These are phyloP conservation scores for Paraconiothyrium brasiliense DNA, from an alignment of 2,329 filamentous ascomycete species.

Conservation along the genomic window DNA sequence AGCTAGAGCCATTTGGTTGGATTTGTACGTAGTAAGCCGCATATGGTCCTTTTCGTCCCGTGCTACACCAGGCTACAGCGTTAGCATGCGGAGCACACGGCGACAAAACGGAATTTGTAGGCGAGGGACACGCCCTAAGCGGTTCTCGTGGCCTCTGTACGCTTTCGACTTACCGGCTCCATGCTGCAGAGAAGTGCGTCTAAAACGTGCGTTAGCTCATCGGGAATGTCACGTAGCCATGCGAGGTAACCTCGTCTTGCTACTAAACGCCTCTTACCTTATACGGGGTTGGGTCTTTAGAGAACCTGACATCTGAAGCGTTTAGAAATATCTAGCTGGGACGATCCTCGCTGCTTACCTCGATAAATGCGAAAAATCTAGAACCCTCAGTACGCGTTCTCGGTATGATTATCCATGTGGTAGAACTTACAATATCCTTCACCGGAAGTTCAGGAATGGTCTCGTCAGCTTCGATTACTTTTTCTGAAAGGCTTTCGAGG, in stretches of 20 bases:
- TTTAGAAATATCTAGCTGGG: not conserved
- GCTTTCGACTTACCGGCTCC: conserved; percentile 43
- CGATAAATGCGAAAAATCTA: conserved; percentile 85
- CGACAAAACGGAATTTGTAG: not conserved
- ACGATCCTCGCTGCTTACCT: conserved; percentile 27
- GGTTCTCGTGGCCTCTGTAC: not conserved
- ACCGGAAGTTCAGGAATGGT: conserved; percentile 86
- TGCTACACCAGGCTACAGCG: conserved; percentile 57
- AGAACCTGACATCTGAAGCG: conserved; percentile 77
- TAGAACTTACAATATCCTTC: conserved; percentile 74
- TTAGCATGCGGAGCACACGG: conserved; percentile 35
- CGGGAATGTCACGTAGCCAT: conserved; percentile 12
- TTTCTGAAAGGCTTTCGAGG: conserved; percentile 75
- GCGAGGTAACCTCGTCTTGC: conserved; percentile 16
- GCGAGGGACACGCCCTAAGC: conserved; percentile 5
- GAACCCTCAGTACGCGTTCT: conserved; percentile 22
- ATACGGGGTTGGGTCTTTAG: conserved; percentile 85
- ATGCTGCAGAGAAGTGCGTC: conserved; percentile 85
- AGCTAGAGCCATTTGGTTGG: conserved; percentile 71
- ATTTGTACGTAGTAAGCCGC: conserved; percentile 77
- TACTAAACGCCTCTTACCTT: conserved; percentile 67
- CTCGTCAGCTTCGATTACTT: conserved; percentile 75
- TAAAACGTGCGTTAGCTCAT: conserved; percentile 43
- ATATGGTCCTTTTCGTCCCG: conserved; percentile 84
- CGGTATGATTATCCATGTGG: not conserved